Conservation (phyloP, 176 grass and related monocot genomes). For the Carex scoparia region DNA sequence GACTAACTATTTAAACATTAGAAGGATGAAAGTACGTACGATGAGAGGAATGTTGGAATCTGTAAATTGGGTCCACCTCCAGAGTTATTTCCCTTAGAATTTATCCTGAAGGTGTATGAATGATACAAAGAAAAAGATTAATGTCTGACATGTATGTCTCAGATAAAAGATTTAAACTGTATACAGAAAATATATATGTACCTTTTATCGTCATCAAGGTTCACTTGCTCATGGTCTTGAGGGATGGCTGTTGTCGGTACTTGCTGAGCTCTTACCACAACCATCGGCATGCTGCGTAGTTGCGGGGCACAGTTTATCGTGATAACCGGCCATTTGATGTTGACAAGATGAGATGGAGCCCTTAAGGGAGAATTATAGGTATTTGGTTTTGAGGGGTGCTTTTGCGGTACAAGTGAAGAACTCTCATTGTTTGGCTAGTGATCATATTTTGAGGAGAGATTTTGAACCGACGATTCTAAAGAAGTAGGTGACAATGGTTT, state of each 20-base stretch:
- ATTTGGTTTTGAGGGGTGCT: not conserved
- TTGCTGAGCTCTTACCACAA: not conserved
- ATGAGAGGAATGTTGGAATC: not conserved
- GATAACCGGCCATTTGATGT: slow-evolving; percentile 1
- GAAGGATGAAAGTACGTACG: not conserved
- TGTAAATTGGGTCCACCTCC: not conserved
- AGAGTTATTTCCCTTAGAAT: not conserved
- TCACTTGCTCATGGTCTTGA: not conserved
- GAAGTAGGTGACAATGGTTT: not conserved
- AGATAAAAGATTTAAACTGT: not conserved
- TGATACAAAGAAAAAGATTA: not conserved
- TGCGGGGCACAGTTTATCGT: not conserved
- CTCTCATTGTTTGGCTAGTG: not conserved
- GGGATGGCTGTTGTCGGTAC: not conserved
- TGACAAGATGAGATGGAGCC: not conserved
- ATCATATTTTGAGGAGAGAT: not conserved
- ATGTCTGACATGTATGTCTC: not conserved
- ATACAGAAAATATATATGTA: not conserved
- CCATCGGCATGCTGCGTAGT: not conserved
- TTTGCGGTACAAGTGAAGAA: not conserved
- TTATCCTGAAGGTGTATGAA: not conserved
- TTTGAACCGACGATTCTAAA: not conserved
- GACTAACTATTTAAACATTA: too few species aligned
- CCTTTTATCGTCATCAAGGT: not conserved
- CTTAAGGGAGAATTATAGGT: not conserved